Evolutionary conservation across 257 asterid genomes (phyloP).

Genomic region (Anisodus acutangulus): DNA sequence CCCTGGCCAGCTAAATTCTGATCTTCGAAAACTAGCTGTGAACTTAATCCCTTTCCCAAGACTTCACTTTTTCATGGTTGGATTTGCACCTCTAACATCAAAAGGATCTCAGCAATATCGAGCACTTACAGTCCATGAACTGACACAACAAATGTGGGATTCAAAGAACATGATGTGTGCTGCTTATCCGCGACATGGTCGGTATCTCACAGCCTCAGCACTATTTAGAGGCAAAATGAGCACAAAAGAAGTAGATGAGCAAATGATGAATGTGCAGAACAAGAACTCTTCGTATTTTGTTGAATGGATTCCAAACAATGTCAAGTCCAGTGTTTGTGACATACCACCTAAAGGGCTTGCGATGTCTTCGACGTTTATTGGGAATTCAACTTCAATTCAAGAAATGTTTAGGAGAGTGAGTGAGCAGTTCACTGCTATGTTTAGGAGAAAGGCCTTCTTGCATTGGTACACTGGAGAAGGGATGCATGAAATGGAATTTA

Average conservation of each 20-base stretch:
- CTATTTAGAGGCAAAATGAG: conserved; percentile 43
- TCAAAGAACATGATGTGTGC: conserved; percentile 47
- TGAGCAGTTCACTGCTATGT: conserved; percentile 43
- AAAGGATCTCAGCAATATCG: conserved; percentile 43
- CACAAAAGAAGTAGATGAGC: conserved; percentile 27
- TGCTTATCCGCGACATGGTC: conserved; percentile 42
- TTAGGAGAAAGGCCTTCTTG: conserved; percentile 46
- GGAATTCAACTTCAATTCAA: conserved; percentile 43
- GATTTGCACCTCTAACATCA: conserved; percentile 43
- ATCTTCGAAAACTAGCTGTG: conserved; percentile 41
- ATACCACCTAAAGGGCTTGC: conserved; percentile 41
- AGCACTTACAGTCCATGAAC: conserved; percentile 41
- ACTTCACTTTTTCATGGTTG: conserved; percentile 45
- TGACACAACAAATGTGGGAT: conserved; percentile 45
- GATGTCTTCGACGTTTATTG: conserved; percentile 40
- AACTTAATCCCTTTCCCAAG: conserved; percentile 42
- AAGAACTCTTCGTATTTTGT: conserved; percentile 43
- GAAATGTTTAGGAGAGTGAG: conserved; percentile 46
- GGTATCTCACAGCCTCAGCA: conserved; percentile 42
- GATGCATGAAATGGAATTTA: conserved; percentile 29
- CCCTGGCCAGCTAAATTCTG: conserved; percentile 43
- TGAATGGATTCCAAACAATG: conserved; percentile 44
- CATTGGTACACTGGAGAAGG: conserved; percentile 33
- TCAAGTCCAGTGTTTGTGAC: conserved; percentile 43
- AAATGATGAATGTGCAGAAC: conserved; percentile 37